Evolutionary conservation across 805 yeast genomes (phyloP), one percentile per base, ranked within the genome.

Genomic region (Teunomyces aglyptinius): DNA sequence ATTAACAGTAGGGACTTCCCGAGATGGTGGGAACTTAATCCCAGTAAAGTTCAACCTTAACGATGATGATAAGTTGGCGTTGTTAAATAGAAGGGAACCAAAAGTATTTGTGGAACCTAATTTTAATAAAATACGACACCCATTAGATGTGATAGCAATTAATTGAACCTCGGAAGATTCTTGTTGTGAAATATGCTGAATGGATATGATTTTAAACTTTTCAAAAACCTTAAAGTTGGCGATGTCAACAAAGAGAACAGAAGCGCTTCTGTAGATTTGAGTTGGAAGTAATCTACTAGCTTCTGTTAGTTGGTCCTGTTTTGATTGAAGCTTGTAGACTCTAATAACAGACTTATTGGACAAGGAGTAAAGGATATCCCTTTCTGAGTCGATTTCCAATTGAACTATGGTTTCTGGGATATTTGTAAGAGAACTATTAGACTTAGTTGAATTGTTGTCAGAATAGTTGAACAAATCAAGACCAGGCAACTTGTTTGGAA

Each of bases 261-360:
- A 73, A 32, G 80, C 63, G 20, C 75, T 70, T 49, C 70, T 78
- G 58, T 76, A 70, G 15, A 80, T 67, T 47, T 75, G 77, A 15
- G 67, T 57, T 1, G 82, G 77, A 10, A 71, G 64, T 42, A 78
- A 69, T 33, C 65, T 65, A 42, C 64, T 63, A 18, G 61, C 67
- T 41, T 64, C 68, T 33, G 62, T 54, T 52, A 63, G 68, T 54
- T 49, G 74, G 56, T 73, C 75, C 41, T 62, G 56, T 67, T 75
- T 61, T n/a, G 63, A 57, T 12, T 70, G 72, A 50, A 88, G 71
- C 58, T 79, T 77, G 64, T 89, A 92, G 3, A 89, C 88, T 56
- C 95, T 78, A 16, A 94, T 81, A n/a, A 82, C 77, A 0, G 97
- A 89, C 48, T 78, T 81, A 18, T 89, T 84, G 0, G 97, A 86